These are phyloP conservation scores for Rhinocladiella similis DNA, from an alignment of 2,329 filamentous ascomycete genomes.

Conservation along the genomic window DNA sequence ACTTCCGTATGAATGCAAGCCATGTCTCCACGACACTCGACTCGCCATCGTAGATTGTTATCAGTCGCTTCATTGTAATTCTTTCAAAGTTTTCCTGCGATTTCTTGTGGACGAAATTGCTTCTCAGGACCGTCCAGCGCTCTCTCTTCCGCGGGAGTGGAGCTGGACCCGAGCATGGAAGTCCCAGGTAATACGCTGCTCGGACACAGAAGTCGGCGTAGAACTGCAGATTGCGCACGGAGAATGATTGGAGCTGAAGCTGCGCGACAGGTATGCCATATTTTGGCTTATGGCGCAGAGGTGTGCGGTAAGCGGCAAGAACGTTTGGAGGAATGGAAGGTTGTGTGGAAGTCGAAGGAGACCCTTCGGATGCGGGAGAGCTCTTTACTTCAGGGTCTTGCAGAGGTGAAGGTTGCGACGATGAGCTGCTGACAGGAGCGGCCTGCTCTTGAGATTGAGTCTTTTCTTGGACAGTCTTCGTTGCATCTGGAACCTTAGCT, in stretches of 20 bases:
- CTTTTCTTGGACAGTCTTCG: background rate
- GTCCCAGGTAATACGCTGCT: constrained; percentile 88
- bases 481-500: background rate
- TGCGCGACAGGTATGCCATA: constrained; percentile 84
- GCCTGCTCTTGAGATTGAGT: background rate
- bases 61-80: constrained; percentile 78
- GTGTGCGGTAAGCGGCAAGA: constrained; percentile 74
- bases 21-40: constrained; percentile 86
- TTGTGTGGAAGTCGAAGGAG: background rate
- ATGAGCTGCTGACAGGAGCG: background rate
- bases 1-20: constrained; percentile 88
- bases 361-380: background rate
- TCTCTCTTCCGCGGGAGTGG: constrained; percentile 84
- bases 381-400: background rate
- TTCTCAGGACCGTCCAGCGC: constrained; percentile 88
- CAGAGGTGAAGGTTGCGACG: background rate
- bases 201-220: constrained; percentile 93
- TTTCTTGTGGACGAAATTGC: constrained; percentile 95
- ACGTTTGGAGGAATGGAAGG: constrained; percentile 27
- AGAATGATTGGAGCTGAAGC: constrained; percentile 90
- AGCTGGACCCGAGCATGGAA: constrained; percentile 81
- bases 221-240: constrained; percentile 84
- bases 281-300: constrained; percentile 69
- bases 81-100: constrained; percentile 97
- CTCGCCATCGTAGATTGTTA: constrained; percentile 90